These are phyloP conservation scores for Rosa chinensis DNA, from an alignment of 306 rosid genomes.

Conservation along the genomic window DNA sequence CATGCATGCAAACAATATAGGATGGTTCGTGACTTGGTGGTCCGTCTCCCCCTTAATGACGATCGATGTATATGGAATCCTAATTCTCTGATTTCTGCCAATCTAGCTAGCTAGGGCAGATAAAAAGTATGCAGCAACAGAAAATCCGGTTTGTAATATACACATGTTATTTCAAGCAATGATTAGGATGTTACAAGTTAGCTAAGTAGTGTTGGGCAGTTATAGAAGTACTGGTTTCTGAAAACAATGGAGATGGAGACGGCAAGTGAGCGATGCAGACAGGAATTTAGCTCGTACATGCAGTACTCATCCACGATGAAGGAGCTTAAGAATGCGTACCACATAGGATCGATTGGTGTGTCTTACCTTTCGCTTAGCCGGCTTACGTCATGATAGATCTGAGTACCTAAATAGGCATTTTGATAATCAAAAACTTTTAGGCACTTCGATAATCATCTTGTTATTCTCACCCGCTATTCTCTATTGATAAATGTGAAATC, in stretches of 20 bases:
- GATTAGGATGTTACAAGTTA: not conserved
- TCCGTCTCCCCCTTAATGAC: not conserved
- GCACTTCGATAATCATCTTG: not conserved
- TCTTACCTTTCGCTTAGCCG: too few relatives aligned
- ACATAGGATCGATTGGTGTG: too few relatives aligned
- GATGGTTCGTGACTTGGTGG: constrained; percentile 16
- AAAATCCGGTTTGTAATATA: not conserved
- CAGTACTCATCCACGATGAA: not conserved
- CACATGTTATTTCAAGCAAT: not conserved
- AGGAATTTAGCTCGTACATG: not conserved
- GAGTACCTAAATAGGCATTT: too few relatives aligned
- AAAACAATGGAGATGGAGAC: not conserved
- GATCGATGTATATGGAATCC: not conserved
- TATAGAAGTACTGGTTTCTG: not conserved
- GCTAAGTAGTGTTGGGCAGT: not conserved
- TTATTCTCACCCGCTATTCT: not conserved
- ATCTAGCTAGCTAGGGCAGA: not conserved
- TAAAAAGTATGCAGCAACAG: not conserved
- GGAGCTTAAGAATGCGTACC: too few relatives aligned
- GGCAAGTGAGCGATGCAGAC: not conserved
- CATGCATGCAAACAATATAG: constrained; percentile 10
- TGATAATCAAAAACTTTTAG: too few relatives aligned
- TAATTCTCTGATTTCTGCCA: not conserved
- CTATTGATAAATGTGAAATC: not conserved
- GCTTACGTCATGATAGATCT: too few relatives aligned